phyloP scores from a whole-genome alignment of 257 asterid species.

The Verbascum thapsus region DNA sequence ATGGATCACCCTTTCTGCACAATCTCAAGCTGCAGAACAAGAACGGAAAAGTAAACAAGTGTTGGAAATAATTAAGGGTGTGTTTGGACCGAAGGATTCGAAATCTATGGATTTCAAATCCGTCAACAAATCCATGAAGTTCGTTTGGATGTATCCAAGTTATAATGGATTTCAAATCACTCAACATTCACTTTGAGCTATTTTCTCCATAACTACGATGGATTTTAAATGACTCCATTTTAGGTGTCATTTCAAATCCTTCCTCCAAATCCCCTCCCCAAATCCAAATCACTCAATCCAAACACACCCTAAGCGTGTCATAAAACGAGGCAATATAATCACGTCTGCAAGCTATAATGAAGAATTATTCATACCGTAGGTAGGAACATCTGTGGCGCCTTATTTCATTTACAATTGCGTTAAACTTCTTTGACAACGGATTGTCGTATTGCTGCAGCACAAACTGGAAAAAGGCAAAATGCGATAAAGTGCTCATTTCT shows the following conservation, averaged over 20 bases:
- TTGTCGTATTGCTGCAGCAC: constrained; percentile 85
- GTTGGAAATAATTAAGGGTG: constrained; percentile 4
- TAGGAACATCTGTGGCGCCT: constrained; percentile 94
- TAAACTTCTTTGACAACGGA: constrained; percentile 83
- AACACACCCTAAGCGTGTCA: constrained; percentile 1
- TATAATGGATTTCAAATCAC: too few species aligned
- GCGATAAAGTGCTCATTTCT: constrained; percentile 14
- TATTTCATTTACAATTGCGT: constrained; percentile 82
- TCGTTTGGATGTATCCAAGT: too few species aligned
- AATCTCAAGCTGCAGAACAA: constrained; percentile 71
- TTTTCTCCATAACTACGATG: too few species aligned
- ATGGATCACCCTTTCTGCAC: constrained; percentile 90
- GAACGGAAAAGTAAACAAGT: constrained; percentile 20
- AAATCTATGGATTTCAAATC: too few species aligned
- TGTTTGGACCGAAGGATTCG: too few species aligned
- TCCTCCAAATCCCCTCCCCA: too few species aligned
- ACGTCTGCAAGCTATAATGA: constrained; percentile 9
- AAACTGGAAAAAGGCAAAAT: constrained; percentile 51
- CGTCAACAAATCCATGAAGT: too few species aligned
- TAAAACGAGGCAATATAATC: constrained; percentile 15
- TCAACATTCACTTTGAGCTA: too few species aligned
- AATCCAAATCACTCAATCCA: too few species aligned
- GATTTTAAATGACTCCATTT: too few species aligned
- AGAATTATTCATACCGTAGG: constrained; percentile 63
- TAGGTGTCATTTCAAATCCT: too few species aligned